Evolutionary conservation across 805 yeast species (phyloP).

Genomic region (Teunomyces funiuensis): DNA sequence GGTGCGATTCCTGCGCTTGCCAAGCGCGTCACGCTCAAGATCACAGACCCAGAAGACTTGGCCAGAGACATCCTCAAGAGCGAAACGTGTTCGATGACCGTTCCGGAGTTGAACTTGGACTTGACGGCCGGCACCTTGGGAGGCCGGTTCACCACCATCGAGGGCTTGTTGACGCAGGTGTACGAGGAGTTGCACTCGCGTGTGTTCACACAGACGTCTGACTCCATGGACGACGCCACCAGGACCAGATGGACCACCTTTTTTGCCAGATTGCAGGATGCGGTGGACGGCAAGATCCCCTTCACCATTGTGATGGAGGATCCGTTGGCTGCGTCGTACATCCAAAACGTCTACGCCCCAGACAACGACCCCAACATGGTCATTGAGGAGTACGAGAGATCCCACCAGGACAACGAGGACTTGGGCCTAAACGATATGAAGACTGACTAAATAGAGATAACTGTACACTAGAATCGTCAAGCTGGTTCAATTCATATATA

Average conservation of each 20-base stretch:
- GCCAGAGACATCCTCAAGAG: constrained; percentile 92
- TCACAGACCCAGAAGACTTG: constrained; percentile 89
- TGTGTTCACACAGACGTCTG: constrained; percentile 83
- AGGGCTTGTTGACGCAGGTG: constrained; percentile 88
- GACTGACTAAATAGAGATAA: constrained; percentile 18
- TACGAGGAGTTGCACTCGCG: constrained; percentile 82
- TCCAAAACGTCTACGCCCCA: constrained; percentile 98
- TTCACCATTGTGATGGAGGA: constrained; percentile 90
- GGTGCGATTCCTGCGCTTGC: constrained; percentile 93
- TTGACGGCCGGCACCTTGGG: constrained; percentile 96
- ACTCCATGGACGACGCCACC: constrained; percentile 81
- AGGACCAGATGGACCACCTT: constrained; percentile 81
- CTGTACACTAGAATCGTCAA: constrained; percentile 1
- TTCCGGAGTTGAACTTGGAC: constrained; percentile 89
- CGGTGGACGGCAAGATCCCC: constrained; percentile 74
- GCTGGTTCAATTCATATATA: constrained; percentile 2
- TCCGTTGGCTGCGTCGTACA: constrained; percentile 92
- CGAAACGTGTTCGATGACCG: constrained; percentile 81
- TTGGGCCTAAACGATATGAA: constrained; percentile 71
- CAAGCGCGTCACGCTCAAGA: constrained; percentile 63
- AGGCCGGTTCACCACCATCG: constrained; percentile 96
- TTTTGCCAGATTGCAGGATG: constrained; percentile 70
- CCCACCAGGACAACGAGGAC: constrained; percentile 85
- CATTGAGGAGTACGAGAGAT: constrained; percentile 87
- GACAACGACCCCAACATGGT: constrained; percentile 96